Percentiles rank a stretch among this genome's conserved stretches.
Conservation (phyloP, 208 protist species). For the Herpetomonas samuelpessoai region DNA sequence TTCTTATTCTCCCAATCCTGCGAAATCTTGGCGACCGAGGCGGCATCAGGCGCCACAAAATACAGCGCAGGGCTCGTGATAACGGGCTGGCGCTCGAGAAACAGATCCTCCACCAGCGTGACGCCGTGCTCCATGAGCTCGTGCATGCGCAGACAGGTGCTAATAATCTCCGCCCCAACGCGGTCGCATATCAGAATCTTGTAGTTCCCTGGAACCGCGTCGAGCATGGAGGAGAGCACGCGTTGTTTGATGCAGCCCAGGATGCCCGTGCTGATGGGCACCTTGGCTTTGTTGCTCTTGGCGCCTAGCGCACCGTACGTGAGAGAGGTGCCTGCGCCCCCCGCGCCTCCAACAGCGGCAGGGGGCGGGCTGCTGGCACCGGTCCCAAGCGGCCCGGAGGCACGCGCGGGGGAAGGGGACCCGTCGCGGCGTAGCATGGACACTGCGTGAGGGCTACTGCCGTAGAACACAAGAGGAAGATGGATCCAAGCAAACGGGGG, state of each 20-base stretch:
- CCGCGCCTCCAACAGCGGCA: background rate
- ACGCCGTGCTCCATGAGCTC: slow-evolving; percentile 79
- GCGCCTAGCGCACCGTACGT: slow-evolving; percentile 13
- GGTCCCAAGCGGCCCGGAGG: background rate
- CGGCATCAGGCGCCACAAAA: slow-evolving; percentile 49
- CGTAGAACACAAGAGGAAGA: too few relatives aligned
- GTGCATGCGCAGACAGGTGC: slow-evolving; percentile 61
- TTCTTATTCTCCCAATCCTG: slow-evolving; percentile 58
- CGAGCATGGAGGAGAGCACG: slow-evolving; percentile 59
- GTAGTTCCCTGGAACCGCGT: slow-evolving; percentile 40
- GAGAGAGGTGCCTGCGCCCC: background rate
- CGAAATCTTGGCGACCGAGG: slow-evolving; percentile 47
- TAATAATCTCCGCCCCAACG: slow-evolving; percentile 49
- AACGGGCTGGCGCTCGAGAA: slow-evolving; percentile 54
- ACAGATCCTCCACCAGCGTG: slow-evolving; percentile 73
- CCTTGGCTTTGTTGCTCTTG: slow-evolving; percentile 13
- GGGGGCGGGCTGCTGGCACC: background rate
- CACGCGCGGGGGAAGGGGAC: background rate
- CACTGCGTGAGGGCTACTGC: too few relatives aligned
- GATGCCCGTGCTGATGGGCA: slow-evolving; percentile 28
- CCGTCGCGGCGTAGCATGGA: background rate
- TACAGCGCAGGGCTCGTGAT: slow-evolving; percentile 66
- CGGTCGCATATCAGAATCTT: slow-evolving; percentile 77
- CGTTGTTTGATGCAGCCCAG: slow-evolving; percentile 51
- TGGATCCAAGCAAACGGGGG: too few relatives aligned